Evolutionary conservation across 805 yeast genomes (phyloP), one percentile per base, ranked within the genome.

Genomic region (Pichia pseudocactophila): DNA sequence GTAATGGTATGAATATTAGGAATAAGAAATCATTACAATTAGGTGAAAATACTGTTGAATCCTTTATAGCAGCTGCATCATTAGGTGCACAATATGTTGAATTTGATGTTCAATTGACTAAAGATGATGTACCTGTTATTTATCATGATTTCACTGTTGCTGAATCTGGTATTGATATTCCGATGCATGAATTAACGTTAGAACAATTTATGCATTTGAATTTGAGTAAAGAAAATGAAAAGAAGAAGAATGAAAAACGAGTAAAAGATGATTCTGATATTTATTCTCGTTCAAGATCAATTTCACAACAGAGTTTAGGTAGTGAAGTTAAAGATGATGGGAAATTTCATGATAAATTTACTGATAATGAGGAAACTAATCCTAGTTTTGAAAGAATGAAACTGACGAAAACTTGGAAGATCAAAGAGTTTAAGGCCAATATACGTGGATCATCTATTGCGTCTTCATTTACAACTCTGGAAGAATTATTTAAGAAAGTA

Each of bases 21-120:
- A 72, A 73, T 34, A 72, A 80, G 37, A 80, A 76, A 48, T 83
- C 95, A 3, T 70, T 90, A 55, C 97, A 90, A 62, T 70, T 90
- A 46, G 97, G 97, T 34, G 97, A 90, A 56, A 90, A 90, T 59
- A 90, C 97, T 0, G 82, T 90, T 17, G 96, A 90, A 54, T 84
- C 95, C 0, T 90, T 90, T 54, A 83, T 90, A 57, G 95, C 96
- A 11, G 97, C 97, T 0, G 95, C 97, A 0, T 87, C 95, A 2
- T 67, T 90, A 50, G 97, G 97, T 33, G 97, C 97, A 1, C 82
- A 95, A 2, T 90, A 90, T 56, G 97, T 90, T 40, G 97, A 90
- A 63, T 90, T 90, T 59, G 97, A 90, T 62, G 97, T 90, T 36
- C 97, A 90, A 58, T 68, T 90, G 51, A 90, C 97, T 13, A 87